Conservation (phyloP, 805 yeast species). For the Pichia eremophila region DNA sequence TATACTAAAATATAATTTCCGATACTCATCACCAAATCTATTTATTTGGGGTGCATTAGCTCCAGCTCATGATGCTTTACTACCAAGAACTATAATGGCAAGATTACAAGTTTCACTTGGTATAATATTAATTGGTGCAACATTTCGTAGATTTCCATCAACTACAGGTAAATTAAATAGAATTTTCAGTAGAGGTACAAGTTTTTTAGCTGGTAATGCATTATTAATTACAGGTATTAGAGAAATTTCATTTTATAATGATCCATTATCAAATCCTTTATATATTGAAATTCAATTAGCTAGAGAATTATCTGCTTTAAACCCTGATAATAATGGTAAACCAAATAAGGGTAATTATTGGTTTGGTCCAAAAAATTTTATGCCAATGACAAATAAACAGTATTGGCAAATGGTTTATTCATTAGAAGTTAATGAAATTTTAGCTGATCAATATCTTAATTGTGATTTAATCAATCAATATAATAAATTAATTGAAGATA, state of each 20-base stretch:
- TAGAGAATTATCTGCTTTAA: slow-evolving; percentile 9
- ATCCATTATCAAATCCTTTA: slow-evolving; percentile 19
- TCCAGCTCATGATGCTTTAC: slow-evolving; percentile 27
- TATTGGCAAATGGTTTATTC: slow-evolving; percentile 19
- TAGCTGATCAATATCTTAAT: slow-evolving; percentile 14
- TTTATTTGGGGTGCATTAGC: slow-evolving; percentile 26
- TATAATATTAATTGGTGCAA: slow-evolving; percentile 8
- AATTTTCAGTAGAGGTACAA: slow-evolving; percentile 5
- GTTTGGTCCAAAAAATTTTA: slow-evolving; percentile 40
- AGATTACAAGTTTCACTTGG: slow-evolving; percentile 21
- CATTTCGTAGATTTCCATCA: slow-evolving; percentile 6
- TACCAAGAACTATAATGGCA: slow-evolving; percentile 19
- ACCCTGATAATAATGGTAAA: slow-evolving; percentile 29
- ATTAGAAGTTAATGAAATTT: slow-evolving; percentile 12
- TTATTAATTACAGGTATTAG: slow-evolving; percentile 9
- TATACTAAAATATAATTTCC: slow-evolving; percentile 16
- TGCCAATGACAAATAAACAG: slow-evolving; percentile 33
- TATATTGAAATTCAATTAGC: slow-evolving; percentile 22
- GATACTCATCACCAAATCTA: slow-evolving; percentile 23
- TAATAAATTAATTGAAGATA: neutral
- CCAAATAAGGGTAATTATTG: slow-evolving; percentile 31
- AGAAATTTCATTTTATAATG: slow-evolving; percentile 11
- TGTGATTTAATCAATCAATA: slow-evolving; percentile 9
- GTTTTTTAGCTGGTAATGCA: slow-evolving; percentile 13
- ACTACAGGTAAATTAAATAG: slow-evolving; percentile 4